Base-by-base conservation (phyloP, 176 grass and related monocot species). In the Oryza rufipogon region DNA sequence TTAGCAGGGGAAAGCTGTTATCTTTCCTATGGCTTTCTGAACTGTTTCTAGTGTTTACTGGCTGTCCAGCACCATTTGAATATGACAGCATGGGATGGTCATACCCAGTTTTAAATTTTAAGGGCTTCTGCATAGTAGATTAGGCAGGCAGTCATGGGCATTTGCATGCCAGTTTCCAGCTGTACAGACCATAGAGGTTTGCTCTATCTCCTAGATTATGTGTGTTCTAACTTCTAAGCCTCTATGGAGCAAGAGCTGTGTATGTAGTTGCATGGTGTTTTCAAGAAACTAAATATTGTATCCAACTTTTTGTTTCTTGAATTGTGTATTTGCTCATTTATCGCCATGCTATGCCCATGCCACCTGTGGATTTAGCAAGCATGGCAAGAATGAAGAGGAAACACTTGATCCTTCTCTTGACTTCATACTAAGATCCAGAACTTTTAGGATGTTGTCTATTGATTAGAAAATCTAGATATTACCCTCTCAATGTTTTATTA, bases 91-190 rank as follows among this genome's bases (percentile, higher is more conserved):
- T 22, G 58, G 71, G 36, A 9, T 81, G 52, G 51, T 3, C 1
- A 39, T 81, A 25, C 34, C 51, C 32, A 83, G 25, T 56, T 64
- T 74, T 46, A 16, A 74, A 25, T 58, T 64, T 74, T 46, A 15
- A 73, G 54, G 70, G 25, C 25, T 74, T 63, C 70, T 65, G 39
- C 56, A 83, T 25, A 83, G 36, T 74, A 64, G 69, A 61, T 73
- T 82, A 73, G 70, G 52, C 68, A 82, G 0, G 9, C 68, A 63
- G 51, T 54, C 38, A 73, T 58, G 71, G 61, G 23, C 68, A 36
- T 72, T 82, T 2, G 22, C 80, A 73, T 54, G 56, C 54, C 17
- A 82, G 63, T 44, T 22, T 5, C n/a, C 22, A 73, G 34, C 34
- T 36, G 34, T 36, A 36, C 34, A 4, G 34, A 36, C 34, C 34